These are phyloP conservation scores for Beauveria brongniartii DNA, from an alignment of 2,329 filamentous ascomycete genomes.

Conservation along the genomic window DNA sequence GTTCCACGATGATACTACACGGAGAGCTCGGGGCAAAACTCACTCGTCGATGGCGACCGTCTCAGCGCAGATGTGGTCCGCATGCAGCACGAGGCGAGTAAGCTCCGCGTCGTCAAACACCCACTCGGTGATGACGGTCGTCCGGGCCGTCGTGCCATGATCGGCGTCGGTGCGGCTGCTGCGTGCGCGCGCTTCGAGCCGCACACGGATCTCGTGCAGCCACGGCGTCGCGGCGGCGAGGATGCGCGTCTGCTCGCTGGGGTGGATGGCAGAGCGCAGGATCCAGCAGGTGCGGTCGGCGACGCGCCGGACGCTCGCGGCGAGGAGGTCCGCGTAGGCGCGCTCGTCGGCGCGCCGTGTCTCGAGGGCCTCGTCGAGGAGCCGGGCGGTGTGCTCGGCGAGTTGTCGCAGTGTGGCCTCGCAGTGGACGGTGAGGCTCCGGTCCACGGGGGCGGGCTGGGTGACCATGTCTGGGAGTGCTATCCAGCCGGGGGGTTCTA, in stretches of 20 bases:
- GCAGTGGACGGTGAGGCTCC: not conserved
- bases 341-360: not conserved
- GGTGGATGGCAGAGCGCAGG: not conserved
- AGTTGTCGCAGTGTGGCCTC: constrained; percentile 4
- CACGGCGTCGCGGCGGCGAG: not conserved
- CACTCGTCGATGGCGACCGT: not conserved
- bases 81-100: not conserved
- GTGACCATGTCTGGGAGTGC: not conserved
- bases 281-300: not conserved
- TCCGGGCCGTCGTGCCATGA: not conserved
- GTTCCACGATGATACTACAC: no score
- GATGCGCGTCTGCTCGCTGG: not conserved
- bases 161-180: not conserved
- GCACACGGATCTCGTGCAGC: not conserved
- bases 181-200: not conserved
- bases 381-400: not conserved
- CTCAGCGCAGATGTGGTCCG: not conserved
- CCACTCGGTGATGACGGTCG: constrained; percentile 4
- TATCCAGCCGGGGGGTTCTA: no score
- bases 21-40: not conserved
- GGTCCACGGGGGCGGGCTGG: not conserved
- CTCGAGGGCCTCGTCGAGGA: not conserved
- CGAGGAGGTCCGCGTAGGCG: constrained; percentile 9
- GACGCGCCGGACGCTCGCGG: not conserved
- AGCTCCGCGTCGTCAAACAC: not conserved